Base-by-base conservation (phyloP, 495 filamentous ascomycete genomes). In the Darksidea phi region DNA sequence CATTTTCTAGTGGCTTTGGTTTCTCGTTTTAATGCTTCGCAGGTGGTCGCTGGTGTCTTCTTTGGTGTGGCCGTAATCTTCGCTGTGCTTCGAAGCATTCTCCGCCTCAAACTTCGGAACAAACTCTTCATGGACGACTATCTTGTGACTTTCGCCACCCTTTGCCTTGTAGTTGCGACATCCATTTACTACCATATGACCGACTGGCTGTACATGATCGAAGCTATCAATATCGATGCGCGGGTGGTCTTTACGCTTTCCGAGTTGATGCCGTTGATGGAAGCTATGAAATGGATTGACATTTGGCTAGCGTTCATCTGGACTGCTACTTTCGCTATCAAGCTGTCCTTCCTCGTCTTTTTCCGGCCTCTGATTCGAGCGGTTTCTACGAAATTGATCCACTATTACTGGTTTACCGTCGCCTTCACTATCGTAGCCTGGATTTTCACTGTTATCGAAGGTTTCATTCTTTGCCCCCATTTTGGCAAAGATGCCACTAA, bases 241-340 rank as follows among this genome's bases (percentile, higher is more conserved):
- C 13, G 15, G 15, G 41, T 43, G 3, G 15, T n/a, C 13, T 43
- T 43, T 43, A n/a, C 41, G 5, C 18, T n/a, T 15, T 4, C 5
- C 13, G 41, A 43, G 18, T 15, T 20, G 41, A n/a, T n/a, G 13
- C 41, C 41, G 41, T n/a, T 43, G 41, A 4, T 43, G 5, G 41
- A 43, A 3, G 41, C 41, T n/a, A 4, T 20, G 3, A 32, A 34
- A 34, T 34, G 23, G 26, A 52, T 52, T n/a, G 15, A 34, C n/a
- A 32, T 36, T 15, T 52, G 28, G 12, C 24, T 36, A 3, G 49
- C 24, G 13, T 56, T 56, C n/a, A 26, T 56, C 21, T 56, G 52
- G 52, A 56, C 52, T 17, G 37, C 34, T 11, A 56, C 17, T 2
- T 56, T 43, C 26, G n/a, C 34, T n/a, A 46, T 56, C 21, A 56